Percentiles rank a stretch among this genome's conserved stretches.
phyloP scores from a whole-genome alignment of 163 green algal genomes.

The Scenedesmus sp. region DNA sequence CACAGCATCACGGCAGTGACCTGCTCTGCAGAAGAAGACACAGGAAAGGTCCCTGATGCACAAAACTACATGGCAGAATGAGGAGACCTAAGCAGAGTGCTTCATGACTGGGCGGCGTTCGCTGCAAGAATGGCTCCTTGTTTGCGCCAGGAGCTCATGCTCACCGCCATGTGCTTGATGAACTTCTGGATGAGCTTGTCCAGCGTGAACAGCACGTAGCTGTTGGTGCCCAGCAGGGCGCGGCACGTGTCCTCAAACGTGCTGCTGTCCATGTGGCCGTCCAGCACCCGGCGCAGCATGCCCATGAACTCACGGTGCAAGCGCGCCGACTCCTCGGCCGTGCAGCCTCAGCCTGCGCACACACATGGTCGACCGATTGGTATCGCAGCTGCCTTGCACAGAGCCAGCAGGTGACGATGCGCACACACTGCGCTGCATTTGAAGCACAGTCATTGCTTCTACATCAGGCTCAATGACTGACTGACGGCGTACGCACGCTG shows the following conservation, averaged over 20 bases:
- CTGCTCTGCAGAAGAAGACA: too few relatives aligned
- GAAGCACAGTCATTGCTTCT: too few relatives aligned
- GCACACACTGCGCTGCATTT: too few relatives aligned
- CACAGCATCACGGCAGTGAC: too few relatives aligned
- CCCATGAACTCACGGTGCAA: conserved; percentile 86
- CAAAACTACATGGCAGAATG: too few relatives aligned
- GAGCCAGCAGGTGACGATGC: too few relatives aligned
- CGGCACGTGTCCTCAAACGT: conserved; percentile 93
- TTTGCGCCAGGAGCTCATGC: conserved; percentile 2
- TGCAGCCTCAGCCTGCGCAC: conserved; percentile 38
- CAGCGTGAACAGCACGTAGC: conserved; percentile 98
- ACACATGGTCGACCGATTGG: not conserved
- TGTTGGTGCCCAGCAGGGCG: conserved; percentile 88
- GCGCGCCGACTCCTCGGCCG: conserved; percentile 55
- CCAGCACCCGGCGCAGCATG: conserved; percentile 83
- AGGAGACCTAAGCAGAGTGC: too few relatives aligned
- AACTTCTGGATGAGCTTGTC: conserved; percentile 97
- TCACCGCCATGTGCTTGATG: conserved; percentile 90
- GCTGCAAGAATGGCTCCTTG: not conserved
- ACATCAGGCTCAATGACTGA: not conserved
- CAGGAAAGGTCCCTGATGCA: too few relatives aligned
- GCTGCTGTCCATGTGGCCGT: conserved; percentile 85
- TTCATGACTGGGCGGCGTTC: too few relatives aligned
- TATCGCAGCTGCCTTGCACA: too few relatives aligned
- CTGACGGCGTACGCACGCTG: too few relatives aligned